Conservation (phyloP, 2,329 filamentous ascomycete genomes). For the Ceratocystis papillata region DNA sequence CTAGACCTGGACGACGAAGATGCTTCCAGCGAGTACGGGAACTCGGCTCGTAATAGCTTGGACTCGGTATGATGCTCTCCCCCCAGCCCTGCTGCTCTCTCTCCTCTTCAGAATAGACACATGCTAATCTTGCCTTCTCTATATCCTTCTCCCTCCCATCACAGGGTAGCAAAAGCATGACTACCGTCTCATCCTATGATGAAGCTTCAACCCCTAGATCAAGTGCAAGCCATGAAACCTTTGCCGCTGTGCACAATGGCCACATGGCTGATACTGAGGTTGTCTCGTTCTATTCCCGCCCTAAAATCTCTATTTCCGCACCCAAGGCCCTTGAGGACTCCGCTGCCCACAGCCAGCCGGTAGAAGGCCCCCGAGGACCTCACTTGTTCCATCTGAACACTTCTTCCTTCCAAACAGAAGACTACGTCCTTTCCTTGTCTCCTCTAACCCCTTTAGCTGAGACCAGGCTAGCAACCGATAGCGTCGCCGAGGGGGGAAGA, state of each 20-base stretch:
- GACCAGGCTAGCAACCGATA: background rate
- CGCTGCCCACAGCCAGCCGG: constrained; percentile 42
- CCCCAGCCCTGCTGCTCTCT: background rate
- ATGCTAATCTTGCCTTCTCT: background rate
- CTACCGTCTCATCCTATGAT: constrained; percentile 77
- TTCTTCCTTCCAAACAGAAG: constrained; percentile 41
- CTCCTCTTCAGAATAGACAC: background rate
- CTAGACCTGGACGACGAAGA: constrained; percentile 29
- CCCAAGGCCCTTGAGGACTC: constrained; percentile 11
- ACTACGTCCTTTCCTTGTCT: constrained; percentile 55
- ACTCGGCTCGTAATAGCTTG: constrained; percentile 56
- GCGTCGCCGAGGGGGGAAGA: constrained; percentile 24
- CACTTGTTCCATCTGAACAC: constrained; percentile 72
- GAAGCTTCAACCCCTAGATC: constrained; percentile 70
- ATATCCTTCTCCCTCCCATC: constrained; percentile 22
- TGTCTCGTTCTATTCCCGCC: constrained; percentile 48
- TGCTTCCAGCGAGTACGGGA: constrained; percentile 47
- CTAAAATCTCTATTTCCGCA: constrained; percentile 15
- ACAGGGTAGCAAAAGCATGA: constrained; percentile 65
- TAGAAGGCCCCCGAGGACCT: constrained; percentile 72
- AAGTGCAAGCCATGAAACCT: constrained; percentile 39
- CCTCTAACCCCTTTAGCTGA: constrained; percentile 49
- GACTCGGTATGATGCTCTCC: constrained; percentile 52
- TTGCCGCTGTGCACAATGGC: constrained; percentile 6
- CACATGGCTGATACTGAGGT: constrained; percentile 35